Evolutionary conservation across 23 red algal genomes (phyloP).

Genomic region (Chondrus crispus): DNA sequence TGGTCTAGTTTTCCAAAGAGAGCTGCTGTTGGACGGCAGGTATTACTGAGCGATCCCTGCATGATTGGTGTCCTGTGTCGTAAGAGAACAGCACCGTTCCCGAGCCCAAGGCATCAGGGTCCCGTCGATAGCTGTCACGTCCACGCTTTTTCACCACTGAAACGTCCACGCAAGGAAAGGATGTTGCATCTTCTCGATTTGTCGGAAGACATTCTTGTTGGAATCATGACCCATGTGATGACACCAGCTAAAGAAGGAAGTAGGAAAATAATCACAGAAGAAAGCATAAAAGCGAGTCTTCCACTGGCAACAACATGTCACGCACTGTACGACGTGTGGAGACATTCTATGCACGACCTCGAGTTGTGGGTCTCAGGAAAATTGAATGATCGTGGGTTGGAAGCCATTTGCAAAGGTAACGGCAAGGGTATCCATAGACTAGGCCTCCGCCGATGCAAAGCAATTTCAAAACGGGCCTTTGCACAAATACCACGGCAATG

Average conservation of each 20-base stretch:
- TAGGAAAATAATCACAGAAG: constrained; percentile 36
- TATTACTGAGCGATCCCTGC: constrained; percentile 27
- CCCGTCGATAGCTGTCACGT: background rate
- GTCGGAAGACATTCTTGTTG: constrained; percentile 25
- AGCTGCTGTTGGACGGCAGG: too few species aligned
- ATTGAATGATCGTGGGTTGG: constrained; percentile 27
- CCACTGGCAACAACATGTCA: constrained; percentile 43
- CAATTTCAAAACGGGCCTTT: constrained; percentile 18
- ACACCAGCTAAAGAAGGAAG: constrained; percentile 25
- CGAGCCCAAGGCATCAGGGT: background rate
- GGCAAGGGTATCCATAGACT: constrained; percentile 22
- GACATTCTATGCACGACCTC: constrained; percentile 33
- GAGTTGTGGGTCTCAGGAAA: constrained; percentile 37
- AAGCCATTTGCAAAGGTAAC: constrained; percentile 13
- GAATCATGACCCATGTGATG: constrained; percentile 49
- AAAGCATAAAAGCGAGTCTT: constrained; percentile 40
- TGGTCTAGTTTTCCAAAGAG: too few species aligned
- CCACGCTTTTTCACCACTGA: background rate
- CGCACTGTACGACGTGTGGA: constrained; percentile 31
- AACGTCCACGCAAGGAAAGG: constrained; percentile 15
- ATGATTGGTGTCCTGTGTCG: constrained; percentile 16
- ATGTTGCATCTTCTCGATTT: constrained; percentile 37
- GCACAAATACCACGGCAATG: constrained; percentile 33
- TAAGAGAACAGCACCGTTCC: background rate
- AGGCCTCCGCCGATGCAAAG: constrained; percentile 19